Evolutionary conservation across 2,329 filamentous ascomycete genomes (phyloP), one percentile per base, ranked within the genome.

Genomic region (Xylariaceae sp.): DNA sequence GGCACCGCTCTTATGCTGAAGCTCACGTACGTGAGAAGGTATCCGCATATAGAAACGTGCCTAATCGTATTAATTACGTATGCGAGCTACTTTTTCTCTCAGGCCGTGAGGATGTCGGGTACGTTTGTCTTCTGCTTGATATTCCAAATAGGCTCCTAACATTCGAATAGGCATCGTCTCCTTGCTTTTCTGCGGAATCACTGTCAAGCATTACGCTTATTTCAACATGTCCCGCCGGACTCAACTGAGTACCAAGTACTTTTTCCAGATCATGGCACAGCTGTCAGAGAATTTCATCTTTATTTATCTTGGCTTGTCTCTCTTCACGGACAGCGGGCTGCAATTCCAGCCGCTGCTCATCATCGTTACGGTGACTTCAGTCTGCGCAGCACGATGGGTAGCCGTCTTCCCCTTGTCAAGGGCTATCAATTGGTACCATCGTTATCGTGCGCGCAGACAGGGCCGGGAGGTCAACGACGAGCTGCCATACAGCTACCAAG

Each of bases 151-250:
- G 17, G 5, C 11, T 31, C 31, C 41, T 47, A 31, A 48, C 21
- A 17, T 17, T 16, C 28, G 6, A 11, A 18, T 51, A 92, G 88
- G 89, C 52, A 98, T 98, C 55, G 92, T 98, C 51, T 94, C 92
- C 16, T 71, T 98, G 42, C 73, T 98, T 2, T 98, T 98, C 70
- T 98, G 92, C 63, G 92, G 92, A 39, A 98, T 98, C 53, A 97
- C 92, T 9, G 71, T 98, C 48, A 98, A 98, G 65, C 92, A 98
- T 61, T 98, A 98, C 58, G 92, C 92, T 47, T 98, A 98, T 67
- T 96, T 97, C 73, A 98, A 98, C 69, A 98, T 98, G 92, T 98
- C 92, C 19, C 82, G 92, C 34, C 83, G 92, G 46, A 97, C 92
- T 2, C 92, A 98, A 61, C 81, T 98, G 47, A 95, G 92, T 12